Base-by-base conservation (phyloP, 2,329 filamentous ascomycete genomes). In the Fusarium longipes region DNA sequence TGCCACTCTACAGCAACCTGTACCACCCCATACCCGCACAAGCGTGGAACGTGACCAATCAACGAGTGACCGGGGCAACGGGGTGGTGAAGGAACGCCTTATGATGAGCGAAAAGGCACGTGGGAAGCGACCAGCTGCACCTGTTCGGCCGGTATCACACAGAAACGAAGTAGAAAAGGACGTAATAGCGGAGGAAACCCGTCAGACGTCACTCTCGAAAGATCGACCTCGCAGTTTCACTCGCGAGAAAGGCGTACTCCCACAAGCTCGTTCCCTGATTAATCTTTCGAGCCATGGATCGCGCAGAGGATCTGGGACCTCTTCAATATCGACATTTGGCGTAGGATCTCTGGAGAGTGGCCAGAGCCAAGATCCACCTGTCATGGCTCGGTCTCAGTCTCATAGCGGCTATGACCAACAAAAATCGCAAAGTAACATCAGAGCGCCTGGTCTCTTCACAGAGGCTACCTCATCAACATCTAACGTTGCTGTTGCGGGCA, bases 61-160 rank as follows among this genome's bases (percentile, higher is more conserved):
- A 6, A 39, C 24, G 12, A 53, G 40, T 24, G 61, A 48, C 30
- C 57, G 39, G 6, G 58, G 43, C 25, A 63, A 57, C 25, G 61
- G 56, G 17, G 52, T 51, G 40, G 14, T 36, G 4, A 48, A 58
- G 12, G 63, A 61, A 25, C 57, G 40, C 17, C 63, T 48, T 33
- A 27, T 40, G n/a, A 69, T 77, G 54, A 84, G 81, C 64, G 76
- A 79, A 17, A 86, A 85, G 68, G 80, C 82, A 22, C 78, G 80
- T 12, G 84, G 83, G 5, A 87, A 87, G 63, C 81, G 79, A 45
- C 82, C 82, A 11, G 77, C 68, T 7, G 67, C 67, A 12, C 58
- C 67, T 9, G 50, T 58, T 48, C 71, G 58, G 35, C 38, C 57
- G 6, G 57, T 53, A n/a, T 55, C 65, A 10, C 57, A 71, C 25